A percentile compares a stretch with the other conserved stretches of the same genome.
Conservation (phyloP, 1,139 yeast genomes). For the Magnusiomyces sp. region DNA sequence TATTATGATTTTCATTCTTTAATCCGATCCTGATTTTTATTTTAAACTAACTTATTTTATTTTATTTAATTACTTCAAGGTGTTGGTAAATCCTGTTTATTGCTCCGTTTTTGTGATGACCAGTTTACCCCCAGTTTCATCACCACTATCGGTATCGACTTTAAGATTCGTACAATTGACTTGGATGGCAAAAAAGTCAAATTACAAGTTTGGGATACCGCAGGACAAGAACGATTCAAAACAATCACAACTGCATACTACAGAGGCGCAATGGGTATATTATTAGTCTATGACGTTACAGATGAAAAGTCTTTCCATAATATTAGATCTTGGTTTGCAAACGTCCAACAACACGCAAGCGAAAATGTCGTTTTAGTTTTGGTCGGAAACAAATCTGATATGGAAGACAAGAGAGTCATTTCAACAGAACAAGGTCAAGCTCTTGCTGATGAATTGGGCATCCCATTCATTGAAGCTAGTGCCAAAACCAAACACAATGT, state of each 20-base stretch:
- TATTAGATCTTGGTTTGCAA: conserved; percentile 81
- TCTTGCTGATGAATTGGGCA: conserved; percentile 76
- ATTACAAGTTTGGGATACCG: conserved; percentile 98
- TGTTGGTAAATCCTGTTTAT: conserved; percentile 92
- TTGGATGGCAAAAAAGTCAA: conserved; percentile 88
- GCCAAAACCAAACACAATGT: conserved; percentile 92
- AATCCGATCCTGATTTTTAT: too few species aligned
- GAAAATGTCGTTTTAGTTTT: conserved; percentile 90
- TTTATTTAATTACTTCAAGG: conserved; percentile 29
- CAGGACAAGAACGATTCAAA: conserved; percentile 97
- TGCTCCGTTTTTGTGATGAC: conserved; percentile 92
- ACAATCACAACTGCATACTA: conserved; percentile 97
- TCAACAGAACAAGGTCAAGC: conserved; percentile 83
- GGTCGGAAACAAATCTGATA: conserved; percentile 94
- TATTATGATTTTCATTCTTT: too few species aligned
- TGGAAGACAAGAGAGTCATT: conserved; percentile 61
- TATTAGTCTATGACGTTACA: conserved; percentile 90
- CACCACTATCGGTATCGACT: conserved; percentile 96
- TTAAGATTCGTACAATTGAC: conserved; percentile 93
- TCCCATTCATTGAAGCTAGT: conserved; percentile 91
- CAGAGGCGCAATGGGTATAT: conserved; percentile 98
- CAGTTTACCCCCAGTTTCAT: conserved; percentile 93
- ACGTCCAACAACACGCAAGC: conserved; percentile 92
- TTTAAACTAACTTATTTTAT: too few species aligned
- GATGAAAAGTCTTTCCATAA: conserved; percentile 88